A percentile compares a stretch with the other conserved stretches of the same genome.
Conservation (phyloP, 2,329 filamentous ascomycete species). For the Gliomastix tumulicola region DNA sequence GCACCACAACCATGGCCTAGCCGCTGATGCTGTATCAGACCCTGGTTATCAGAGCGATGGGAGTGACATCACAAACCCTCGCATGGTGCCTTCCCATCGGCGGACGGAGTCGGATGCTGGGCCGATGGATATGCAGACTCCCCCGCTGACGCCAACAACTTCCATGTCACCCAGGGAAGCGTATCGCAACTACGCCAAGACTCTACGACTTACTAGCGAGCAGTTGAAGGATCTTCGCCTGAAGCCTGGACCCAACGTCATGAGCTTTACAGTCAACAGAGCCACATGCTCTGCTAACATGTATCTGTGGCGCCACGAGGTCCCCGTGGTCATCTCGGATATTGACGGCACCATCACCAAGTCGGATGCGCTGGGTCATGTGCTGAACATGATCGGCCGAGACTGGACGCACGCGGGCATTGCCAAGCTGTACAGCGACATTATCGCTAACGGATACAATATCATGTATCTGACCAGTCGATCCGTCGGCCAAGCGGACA, state of each 20-base stretch:
- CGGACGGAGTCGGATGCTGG: slow-evolving; percentile 62
- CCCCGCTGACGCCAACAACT: slow-evolving; percentile 63
- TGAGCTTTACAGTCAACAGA: slow-evolving; percentile 94
- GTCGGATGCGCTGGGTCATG: slow-evolving; percentile 88
- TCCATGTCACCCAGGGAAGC: slow-evolving; percentile 59
- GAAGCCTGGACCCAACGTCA: slow-evolving; percentile 78
- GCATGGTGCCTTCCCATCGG: slow-evolving; percentile 41
- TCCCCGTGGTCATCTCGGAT: slow-evolving; percentile 94
- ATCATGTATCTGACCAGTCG: slow-evolving; percentile 96
- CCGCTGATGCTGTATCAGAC: slow-evolving; percentile 80
- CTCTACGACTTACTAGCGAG: slow-evolving; percentile 86
- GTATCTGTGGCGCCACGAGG: slow-evolving; percentile 88
- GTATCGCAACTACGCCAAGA: slow-evolving; percentile 91
- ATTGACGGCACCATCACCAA: slow-evolving; percentile 99
- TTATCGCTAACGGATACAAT: slow-evolving; percentile 92
- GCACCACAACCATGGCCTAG: slow-evolving; percentile 39
- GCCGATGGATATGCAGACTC: slow-evolving; percentile 48
- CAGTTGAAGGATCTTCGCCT: slow-evolving; percentile 83
- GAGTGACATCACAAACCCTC: slow-evolving; percentile 49
- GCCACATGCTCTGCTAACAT: slow-evolving; percentile 89
- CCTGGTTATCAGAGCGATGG: slow-evolving; percentile 94
- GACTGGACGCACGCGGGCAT: slow-evolving; percentile 98
- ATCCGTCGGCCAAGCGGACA: slow-evolving; percentile 89
- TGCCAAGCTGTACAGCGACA: slow-evolving; percentile 95
- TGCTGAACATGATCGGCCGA: slow-evolving; percentile 91